A percentile compares a stretch with the other conserved stretches of the same genome.
Evolutionary conservation across 2,329 filamentous ascomycete genomes (phyloP).

Genomic region (Ciborinia camelliae): DNA sequence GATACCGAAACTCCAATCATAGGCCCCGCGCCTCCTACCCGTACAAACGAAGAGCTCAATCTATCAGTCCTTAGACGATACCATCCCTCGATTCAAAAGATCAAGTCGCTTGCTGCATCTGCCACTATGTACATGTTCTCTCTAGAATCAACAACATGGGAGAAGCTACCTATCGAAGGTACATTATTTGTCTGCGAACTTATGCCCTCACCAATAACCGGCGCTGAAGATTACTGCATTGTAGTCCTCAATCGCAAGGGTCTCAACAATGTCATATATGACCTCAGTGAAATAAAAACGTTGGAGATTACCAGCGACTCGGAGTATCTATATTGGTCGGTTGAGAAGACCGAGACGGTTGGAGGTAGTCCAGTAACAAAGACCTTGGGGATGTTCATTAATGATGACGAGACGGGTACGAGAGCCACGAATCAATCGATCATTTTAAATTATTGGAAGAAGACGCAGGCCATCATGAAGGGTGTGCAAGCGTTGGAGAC

Average conservation of each 20-base stretch:
- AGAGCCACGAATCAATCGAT: slow-evolving; percentile 35
- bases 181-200: slow-evolving; percentile 82
- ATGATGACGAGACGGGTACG: slow-evolving; percentile 48
- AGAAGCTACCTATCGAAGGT: slow-evolving; percentile 81
- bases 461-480: slow-evolving; percentile 1
- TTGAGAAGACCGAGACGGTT: not conserved
- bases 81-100: slow-evolving; percentile 67
- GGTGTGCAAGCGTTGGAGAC: slow-evolving; percentile 12
- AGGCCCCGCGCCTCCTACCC: slow-evolving; percentile 38
- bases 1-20: slow-evolving; percentile 46
- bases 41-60: slow-evolving; percentile 84
- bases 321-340: slow-evolving; percentile 50
- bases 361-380: slow-evolving; percentile 30
- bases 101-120: slow-evolving; percentile 79
- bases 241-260: slow-evolving; percentile 72
- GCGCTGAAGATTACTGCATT: slow-evolving; percentile 49
- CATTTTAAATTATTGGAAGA: slow-evolving; percentile 34
- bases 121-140: slow-evolving; percentile 82
- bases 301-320: slow-evolving; percentile 61
- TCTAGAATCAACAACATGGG: slow-evolving; percentile 65
- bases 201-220: slow-evolving; percentile 40
- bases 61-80: slow-evolving; percentile 79
- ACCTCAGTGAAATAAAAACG: slow-evolving; percentile 57
- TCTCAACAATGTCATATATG: slow-evolving; percentile 66
- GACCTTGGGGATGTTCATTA: slow-evolving; percentile 54